Percentiles rank a stretch among this genome's conserved stretches.
Conservation (phyloP, 129 eudicot genomes). For the Centrapalus pauciflorus region DNA sequence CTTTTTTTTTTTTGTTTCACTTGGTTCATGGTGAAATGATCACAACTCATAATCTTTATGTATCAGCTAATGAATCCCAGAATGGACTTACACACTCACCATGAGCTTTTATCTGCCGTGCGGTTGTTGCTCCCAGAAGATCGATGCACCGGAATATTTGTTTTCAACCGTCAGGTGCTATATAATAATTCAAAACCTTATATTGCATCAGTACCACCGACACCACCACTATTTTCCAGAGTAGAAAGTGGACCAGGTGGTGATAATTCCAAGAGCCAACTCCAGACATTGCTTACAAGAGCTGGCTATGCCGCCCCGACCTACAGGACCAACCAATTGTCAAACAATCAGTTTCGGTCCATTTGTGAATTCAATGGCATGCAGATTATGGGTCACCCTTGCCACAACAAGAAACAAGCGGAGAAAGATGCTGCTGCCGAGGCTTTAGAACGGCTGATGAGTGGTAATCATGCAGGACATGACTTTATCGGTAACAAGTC, state of each 20-base stretch:
- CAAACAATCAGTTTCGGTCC: slow-evolving; percentile 59
- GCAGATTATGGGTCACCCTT: slow-evolving; percentile 78
- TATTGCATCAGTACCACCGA: slow-evolving; percentile 26
- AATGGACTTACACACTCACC: slow-evolving; percentile 64
- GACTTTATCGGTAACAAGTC: slow-evolving; percentile 58
- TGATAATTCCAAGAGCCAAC: slow-evolving; percentile 79
- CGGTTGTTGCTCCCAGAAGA: slow-evolving; percentile 70
- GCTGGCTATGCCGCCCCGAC: slow-evolving; percentile 65
- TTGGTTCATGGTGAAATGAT: not conserved
- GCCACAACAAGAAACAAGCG: slow-evolving; percentile 78
- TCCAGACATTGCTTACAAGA: slow-evolving; percentile 73
- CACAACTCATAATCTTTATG: slow-evolving; percentile 1
- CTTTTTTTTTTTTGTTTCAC: not conserved
- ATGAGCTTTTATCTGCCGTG: slow-evolving; percentile 69
- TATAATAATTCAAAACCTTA: slow-evolving; percentile 29
- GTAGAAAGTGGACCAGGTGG: slow-evolving; percentile 87
- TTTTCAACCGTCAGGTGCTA: slow-evolving; percentile 46
- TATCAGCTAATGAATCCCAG: slow-evolving; percentile 68
- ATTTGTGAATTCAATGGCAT: slow-evolving; percentile 71
- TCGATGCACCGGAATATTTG: slow-evolving; percentile 59
- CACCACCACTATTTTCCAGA: slow-evolving; percentile 34
- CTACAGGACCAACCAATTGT: slow-evolving; percentile 46
- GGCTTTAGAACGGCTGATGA: slow-evolving; percentile 66
- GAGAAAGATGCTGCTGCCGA: slow-evolving; percentile 94
- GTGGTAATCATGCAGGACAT: slow-evolving; percentile 41